Percentiles rank a stretch among this genome's conserved stretches.
Conservation (phyloP, 1,284 basidiomycete species). For the Ustilago trichophora region DNA sequence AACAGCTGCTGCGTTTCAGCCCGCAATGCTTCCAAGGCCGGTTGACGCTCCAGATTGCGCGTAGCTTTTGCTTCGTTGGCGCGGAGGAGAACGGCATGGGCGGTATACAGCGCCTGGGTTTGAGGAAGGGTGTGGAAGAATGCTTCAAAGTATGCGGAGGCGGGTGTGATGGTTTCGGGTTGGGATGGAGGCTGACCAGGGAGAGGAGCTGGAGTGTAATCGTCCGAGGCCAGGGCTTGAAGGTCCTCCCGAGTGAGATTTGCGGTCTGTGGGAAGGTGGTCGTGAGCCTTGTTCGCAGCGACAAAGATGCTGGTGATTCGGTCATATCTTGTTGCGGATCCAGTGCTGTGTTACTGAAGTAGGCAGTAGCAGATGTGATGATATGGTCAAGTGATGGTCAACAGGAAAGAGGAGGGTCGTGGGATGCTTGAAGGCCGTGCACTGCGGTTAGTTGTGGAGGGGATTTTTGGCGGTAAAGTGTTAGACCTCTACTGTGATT, state of each 20-base stretch:
- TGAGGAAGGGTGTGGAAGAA: slow-evolving; percentile 49
- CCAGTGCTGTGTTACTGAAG: too few relatives aligned
- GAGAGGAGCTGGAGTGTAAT: background rate
- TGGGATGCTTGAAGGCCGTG: too few relatives aligned
- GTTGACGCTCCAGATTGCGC: slow-evolving; percentile 49
- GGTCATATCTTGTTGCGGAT: too few relatives aligned
- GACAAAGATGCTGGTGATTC: slow-evolving; percentile 23
- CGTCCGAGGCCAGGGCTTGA: slow-evolving; percentile 32
- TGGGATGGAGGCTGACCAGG: background rate
- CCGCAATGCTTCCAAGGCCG: slow-evolving; percentile 50
- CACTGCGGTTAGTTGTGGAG: too few relatives aligned
- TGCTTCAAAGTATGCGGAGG: slow-evolving; percentile 50
- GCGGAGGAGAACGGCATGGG: slow-evolving; percentile 44
- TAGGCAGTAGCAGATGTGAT: too few relatives aligned
- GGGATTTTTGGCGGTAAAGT: too few relatives aligned
- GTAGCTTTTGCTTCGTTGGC: slow-evolving; percentile 49
- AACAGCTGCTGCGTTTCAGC: slow-evolving; percentile 52
- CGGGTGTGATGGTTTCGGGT: slow-evolving; percentile 7
- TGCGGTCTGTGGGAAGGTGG: slow-evolving; percentile 48
- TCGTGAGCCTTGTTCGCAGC: slow-evolving; percentile 42
- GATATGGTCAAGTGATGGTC: too few relatives aligned
- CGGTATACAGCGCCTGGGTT: slow-evolving; percentile 32
- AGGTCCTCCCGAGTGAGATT: slow-evolving; percentile 49
- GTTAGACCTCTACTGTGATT: too few relatives aligned
- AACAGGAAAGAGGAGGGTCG: too few relatives aligned